Evolutionary conservation across 306 rosid species (phyloP).

Genomic region (Coriaria nepalensis): DNA sequence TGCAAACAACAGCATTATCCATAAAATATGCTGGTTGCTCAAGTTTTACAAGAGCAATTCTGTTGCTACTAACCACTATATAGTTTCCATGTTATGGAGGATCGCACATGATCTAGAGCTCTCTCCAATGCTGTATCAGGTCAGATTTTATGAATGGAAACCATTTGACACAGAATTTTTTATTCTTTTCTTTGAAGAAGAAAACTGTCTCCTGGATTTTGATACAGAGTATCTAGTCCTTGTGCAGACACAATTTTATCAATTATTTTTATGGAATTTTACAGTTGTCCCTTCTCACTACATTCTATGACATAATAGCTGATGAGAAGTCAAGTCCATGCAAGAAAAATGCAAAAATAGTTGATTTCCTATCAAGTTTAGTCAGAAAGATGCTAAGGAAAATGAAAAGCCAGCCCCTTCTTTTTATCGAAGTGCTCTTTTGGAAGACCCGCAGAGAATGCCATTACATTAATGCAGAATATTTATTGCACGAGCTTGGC

Average conservation of each 20-base stretch:
- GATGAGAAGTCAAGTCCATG: conserved; percentile 69
- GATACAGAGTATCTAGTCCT: not conserved
- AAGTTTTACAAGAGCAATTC: conserved; percentile 90
- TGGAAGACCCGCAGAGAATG: conserved; percentile 94
- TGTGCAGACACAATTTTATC: not conserved
- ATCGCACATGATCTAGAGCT: conserved; percentile 71
- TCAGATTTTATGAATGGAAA: conserved; percentile 20
- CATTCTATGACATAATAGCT: conserved; percentile 54
- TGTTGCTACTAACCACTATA: conserved; percentile 56
- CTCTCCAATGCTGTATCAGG: conserved; percentile 95
- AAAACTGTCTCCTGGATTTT: not conserved
- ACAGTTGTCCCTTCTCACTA: conserved; percentile 75
- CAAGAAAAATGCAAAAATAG: conserved; percentile 43
- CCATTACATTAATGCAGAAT: conserved; percentile 76
- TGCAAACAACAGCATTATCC: conserved; percentile 59
- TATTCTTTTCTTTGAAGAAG: no score
- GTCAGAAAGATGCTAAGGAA: conserved; percentile 74
- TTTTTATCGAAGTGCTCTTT: conserved; percentile 77
- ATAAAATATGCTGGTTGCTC: conserved; percentile 85
- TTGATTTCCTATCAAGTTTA: conserved; percentile 53
- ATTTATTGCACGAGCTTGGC: conserved; percentile 68
- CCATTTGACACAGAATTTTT: no score
- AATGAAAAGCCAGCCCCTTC: conserved; percentile 80
- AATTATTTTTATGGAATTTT: conserved; percentile 10
- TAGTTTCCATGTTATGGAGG: conserved; percentile 55